Evolutionary conservation across 371 early-diverging fungal genomes (phyloP).

Genomic region (Mortierella sp.): DNA sequence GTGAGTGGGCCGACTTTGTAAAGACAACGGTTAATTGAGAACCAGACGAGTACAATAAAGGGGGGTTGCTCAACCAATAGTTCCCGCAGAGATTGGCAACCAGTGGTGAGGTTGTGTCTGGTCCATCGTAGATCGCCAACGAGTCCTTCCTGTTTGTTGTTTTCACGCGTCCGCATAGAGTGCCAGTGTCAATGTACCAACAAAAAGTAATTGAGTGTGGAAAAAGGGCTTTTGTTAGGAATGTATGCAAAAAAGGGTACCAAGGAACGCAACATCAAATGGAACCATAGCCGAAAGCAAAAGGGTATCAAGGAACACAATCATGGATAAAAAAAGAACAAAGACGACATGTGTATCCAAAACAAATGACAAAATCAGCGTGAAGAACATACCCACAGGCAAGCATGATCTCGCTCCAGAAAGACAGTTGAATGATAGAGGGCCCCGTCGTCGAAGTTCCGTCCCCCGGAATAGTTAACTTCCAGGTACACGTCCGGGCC

Average conservation of each 20-base stretch:
- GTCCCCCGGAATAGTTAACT: not conserved
- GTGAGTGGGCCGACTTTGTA: slow-evolving; percentile 21
- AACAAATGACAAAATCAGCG: not conserved
- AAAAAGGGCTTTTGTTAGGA: not conserved
- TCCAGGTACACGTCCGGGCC: slow-evolving; percentile 44
- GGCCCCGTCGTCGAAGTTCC: not conserved
- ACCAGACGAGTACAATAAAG: slow-evolving; percentile 32
- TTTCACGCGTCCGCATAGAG: not conserved
- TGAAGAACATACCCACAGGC: slow-evolving; percentile 47
- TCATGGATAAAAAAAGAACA: not conserved
- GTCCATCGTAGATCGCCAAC: slow-evolving; percentile 50
- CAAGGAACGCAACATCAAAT: too few relatives aligned
- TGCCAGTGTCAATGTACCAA: not conserved
- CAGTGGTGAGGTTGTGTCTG: slow-evolving; percentile 32
- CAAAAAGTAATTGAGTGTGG: not conserved
- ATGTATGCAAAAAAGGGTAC: not conserved
- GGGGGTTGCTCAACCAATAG: slow-evolving; percentile 17
- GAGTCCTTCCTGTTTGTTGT: slow-evolving; percentile 34
- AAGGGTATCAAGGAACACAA: not conserved
- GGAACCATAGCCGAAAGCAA: not conserved
- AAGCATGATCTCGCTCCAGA: slow-evolving; percentile 32
- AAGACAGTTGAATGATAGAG: slow-evolving; percentile 27
- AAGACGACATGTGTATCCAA: not conserved
- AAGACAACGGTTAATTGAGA: slow-evolving; percentile 42
- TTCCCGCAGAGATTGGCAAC: slow-evolving; percentile 47